Evolutionary conservation across 2,329 filamentous ascomycete species (phyloP).

Genomic region (Epichloe bromicola): DNA sequence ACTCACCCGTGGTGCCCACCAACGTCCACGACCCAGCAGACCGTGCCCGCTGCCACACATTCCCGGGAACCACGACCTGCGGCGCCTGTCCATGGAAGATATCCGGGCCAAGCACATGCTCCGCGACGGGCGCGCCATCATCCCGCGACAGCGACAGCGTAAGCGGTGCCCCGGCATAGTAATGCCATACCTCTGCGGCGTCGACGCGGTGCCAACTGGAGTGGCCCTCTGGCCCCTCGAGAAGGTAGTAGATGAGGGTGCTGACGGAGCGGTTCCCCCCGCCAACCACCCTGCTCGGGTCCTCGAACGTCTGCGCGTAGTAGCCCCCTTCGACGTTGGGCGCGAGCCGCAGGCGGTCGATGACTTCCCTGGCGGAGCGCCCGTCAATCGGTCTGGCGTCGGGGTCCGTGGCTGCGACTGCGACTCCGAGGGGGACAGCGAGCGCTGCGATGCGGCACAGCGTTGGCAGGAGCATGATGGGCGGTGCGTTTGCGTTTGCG

Average conservation of each 20-base stretch:
- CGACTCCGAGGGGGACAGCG: neutral
- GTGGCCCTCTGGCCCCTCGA: conserved; percentile 26
- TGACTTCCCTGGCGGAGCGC: conserved; percentile 25
- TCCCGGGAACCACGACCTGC: conserved; percentile 27
- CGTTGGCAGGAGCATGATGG: neutral
- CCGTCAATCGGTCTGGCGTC: too few relatives aligned
- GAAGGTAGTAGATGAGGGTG: conserved; percentile 40
- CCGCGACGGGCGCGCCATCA: conserved; percentile 19
- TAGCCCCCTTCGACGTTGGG: conserved; percentile 37
- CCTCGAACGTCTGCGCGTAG: conserved; percentile 32
- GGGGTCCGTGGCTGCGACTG: too few relatives aligned
- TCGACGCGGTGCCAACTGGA: conserved; percentile 37
- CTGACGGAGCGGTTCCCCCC: conserved; percentile 24
- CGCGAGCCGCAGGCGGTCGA: conserved; percentile 26
- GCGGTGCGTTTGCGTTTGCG: too few relatives aligned
- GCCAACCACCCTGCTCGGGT: conserved; percentile 14
- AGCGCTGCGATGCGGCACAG: neutral
- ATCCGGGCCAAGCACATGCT: conserved; percentile 25
- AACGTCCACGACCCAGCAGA: conserved; percentile 29
- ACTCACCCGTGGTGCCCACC: conserved; percentile 21
- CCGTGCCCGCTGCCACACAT: conserved; percentile 31
- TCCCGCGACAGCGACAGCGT: conserved; percentile 29
- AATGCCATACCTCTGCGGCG: conserved; percentile 38
- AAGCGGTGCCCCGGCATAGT: conserved; percentile 39
- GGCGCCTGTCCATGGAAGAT: conserved; percentile 27